Evolutionary conservation across 768 basidiomycete species (phyloP).

Genomic region (Cystofilobasidium ferigula): DNA sequence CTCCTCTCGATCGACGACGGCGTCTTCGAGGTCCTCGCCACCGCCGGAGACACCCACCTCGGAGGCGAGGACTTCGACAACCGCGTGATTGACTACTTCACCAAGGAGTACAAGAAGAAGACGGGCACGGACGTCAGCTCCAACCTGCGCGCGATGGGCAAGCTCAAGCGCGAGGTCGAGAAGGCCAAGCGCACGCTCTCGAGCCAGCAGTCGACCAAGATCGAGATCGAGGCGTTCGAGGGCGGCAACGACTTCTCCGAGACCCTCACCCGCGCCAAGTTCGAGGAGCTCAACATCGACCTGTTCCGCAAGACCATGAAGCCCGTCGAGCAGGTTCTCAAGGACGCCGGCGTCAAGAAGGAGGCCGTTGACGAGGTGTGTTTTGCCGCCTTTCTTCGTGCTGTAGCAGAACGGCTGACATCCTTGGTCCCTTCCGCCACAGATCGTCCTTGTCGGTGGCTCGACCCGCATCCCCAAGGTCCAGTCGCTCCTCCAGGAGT

Average conservation of each 20-base stretch:
- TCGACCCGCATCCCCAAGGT: slow-evolving; percentile 99
- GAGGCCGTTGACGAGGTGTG: slow-evolving; percentile 69
- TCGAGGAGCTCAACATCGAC: slow-evolving; percentile 97
- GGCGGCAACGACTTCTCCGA: slow-evolving; percentile 95
- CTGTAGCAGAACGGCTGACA: slow-evolving; percentile 87
- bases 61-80: slow-evolving; percentile 96
- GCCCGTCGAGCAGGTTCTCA: slow-evolving; percentile 96
- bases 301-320: slow-evolving; percentile 99
- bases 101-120: slow-evolving; percentile 85
- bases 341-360: slow-evolving; percentile 97
- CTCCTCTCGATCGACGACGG: slow-evolving; percentile 89
- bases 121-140: slow-evolving; percentile 68
- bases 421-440: background rate
- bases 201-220: slow-evolving; percentile 73
- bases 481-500: slow-evolving; percentile 94
- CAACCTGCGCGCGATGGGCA: slow-evolving; percentile 75
- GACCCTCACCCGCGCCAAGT: slow-evolving; percentile 93
- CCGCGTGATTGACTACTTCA: slow-evolving; percentile 78
- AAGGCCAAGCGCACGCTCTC: slow-evolving; percentile 91
- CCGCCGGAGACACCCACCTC: slow-evolving; percentile 87
- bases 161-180: slow-evolving; percentile 86
- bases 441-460: slow-evolving; percentile 86
- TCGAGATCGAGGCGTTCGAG: slow-evolving; percentile 95
- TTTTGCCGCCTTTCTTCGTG: slow-evolving; percentile 47
- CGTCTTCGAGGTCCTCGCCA: slow-evolving; percentile 75